phyloP scores from a whole-genome alignment of 179 eudicot genomes.

The Beta lomatogona region DNA sequence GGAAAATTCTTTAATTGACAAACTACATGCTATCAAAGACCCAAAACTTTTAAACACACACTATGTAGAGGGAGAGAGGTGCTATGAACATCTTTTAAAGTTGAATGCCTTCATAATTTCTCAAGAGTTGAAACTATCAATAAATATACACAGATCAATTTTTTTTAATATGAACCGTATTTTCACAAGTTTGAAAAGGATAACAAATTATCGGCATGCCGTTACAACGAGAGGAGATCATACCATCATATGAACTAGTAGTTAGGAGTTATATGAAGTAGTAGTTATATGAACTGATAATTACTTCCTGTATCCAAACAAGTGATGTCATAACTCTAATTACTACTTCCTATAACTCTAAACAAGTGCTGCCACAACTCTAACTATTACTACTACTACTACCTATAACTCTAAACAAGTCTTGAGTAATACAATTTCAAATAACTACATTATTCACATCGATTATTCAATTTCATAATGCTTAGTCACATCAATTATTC shows the following conservation, averaged over 20 bases:
- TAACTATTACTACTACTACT: no score
- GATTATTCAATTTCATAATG: no score
- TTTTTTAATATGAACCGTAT: background rate
- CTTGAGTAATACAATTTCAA: no score
- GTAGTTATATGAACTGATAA: no score
- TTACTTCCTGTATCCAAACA: no score
- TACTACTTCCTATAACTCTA: no score
- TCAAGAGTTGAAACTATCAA: background rate
- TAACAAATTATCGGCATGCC: background rate
- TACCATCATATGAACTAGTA: slow-evolving; percentile 58
- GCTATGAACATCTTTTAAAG: background rate
- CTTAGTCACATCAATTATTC: no score
- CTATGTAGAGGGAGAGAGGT: background rate
- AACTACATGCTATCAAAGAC: background rate
- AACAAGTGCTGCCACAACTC: no score
- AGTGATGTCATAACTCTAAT: no score
- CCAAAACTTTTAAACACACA: background rate
- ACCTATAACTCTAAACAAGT: no score
- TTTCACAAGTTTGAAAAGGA: background rate
- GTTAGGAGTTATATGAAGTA: no score
- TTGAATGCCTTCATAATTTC: background rate
- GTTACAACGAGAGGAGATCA: slow-evolving; percentile 22
- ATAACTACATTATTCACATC: no score
- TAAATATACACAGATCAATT: background rate
- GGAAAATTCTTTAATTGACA: background rate